Percentiles rank a stretch among this genome's conserved stretches.
Conservation (phyloP, 441 rosid genomes). For the Adansonia madagascariensis region DNA sequence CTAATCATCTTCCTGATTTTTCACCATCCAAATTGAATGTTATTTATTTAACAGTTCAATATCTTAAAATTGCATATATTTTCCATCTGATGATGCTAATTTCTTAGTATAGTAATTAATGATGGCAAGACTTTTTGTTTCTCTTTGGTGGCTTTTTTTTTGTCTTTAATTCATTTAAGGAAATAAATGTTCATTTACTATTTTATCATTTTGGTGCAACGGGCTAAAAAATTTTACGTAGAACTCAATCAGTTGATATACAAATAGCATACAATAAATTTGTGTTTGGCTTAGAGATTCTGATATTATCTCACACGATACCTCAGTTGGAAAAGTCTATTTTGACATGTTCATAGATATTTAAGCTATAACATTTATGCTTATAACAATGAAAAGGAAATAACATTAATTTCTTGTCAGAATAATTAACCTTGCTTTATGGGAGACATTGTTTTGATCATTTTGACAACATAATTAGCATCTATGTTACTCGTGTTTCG, state of each 20-base stretch:
- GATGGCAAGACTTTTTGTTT: neutral
- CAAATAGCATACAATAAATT: neutral
- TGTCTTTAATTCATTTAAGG: neutral
- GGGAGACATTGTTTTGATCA: too few relatives aligned
- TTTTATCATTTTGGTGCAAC: neutral
- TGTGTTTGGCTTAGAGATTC: neutral
- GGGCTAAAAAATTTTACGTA: neutral
- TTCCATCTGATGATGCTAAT: neutral
- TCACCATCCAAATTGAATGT: neutral
- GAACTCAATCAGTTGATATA: neutral
- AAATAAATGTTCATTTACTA: neutral
- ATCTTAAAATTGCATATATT: neutral
- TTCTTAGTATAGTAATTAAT: neutral
- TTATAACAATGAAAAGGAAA: too few relatives aligned
- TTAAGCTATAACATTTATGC: too few relatives aligned
- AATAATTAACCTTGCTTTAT: too few relatives aligned
- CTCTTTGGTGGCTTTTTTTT: neutral
- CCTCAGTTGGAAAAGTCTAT: too few relatives aligned
- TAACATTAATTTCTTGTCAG: too few relatives aligned
- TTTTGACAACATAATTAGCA: too few relatives aligned
- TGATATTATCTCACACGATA: too few relatives aligned
- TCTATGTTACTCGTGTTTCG: too few relatives aligned
- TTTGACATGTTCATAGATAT: too few relatives aligned
- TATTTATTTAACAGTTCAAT: neutral
- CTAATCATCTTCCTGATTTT: neutral